These are phyloP conservation scores for Musa itinerans DNA, from an alignment of 176 grass and related monocot species.

Conservation along the genomic window DNA sequence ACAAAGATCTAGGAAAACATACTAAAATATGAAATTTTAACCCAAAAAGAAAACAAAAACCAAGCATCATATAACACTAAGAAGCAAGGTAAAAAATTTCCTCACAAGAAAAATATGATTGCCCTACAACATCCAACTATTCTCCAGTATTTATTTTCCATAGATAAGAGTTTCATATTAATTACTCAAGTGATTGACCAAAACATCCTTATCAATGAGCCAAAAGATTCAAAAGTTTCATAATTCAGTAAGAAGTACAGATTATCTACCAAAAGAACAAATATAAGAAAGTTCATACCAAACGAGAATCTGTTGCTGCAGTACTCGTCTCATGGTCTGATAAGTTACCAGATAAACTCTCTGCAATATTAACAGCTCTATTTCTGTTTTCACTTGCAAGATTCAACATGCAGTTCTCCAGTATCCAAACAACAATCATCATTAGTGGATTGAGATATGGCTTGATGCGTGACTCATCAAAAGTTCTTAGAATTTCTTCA, in stretches of 20 bases:
- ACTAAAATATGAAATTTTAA: background rate
- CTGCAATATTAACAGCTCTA: slow-evolving; percentile 17
- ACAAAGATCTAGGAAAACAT: background rate
- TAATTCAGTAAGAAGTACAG: background rate
- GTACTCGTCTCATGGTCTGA: slow-evolving; percentile 17
- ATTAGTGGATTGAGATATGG: slow-evolving; percentile 61
- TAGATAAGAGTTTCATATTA: background rate
- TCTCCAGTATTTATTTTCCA: background rate
- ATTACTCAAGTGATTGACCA: background rate
- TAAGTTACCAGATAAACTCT: slow-evolving; percentile 28
- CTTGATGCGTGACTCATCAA: slow-evolving; percentile 65
- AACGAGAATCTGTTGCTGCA: slow-evolving; percentile 15
- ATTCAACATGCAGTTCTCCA: slow-evolving; percentile 63
- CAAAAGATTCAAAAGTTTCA: background rate
- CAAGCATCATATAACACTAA: background rate
- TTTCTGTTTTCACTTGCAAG: slow-evolving; percentile 18
- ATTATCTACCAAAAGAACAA: background rate
- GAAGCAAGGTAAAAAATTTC: too few relatives aligned
- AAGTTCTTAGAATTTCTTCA: slow-evolving; percentile 64
- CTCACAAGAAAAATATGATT: background rate
- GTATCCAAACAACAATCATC: slow-evolving; percentile 61
- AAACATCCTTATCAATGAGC: background rate
- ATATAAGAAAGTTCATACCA: slow-evolving; percentile 26
- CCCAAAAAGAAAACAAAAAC: background rate
- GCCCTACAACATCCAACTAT: background rate